A percentile compares a stretch with the other conserved stretches of the same genome.
phyloP scores from a whole-genome alignment of 2,329 filamentous ascomycete species.

The Sordariomycetes sp. region DNA sequence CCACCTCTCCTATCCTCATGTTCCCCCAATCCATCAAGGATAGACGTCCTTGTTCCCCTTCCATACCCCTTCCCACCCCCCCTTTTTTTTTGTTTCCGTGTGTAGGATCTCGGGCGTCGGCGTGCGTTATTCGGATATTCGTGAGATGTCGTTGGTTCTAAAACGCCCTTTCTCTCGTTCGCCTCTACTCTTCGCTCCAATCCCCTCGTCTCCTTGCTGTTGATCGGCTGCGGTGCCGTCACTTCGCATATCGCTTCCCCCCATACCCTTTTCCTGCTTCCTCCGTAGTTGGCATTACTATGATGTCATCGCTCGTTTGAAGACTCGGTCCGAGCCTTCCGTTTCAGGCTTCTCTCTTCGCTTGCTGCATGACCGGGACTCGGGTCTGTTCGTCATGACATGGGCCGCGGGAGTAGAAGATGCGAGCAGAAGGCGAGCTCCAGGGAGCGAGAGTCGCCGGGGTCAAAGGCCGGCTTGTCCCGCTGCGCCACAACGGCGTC shows the following conservation, averaged over 20 bases:
- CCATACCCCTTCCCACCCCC: not conserved
- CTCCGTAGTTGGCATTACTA: no score
- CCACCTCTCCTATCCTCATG: not conserved
- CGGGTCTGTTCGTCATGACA: not conserved
- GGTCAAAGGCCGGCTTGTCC: conserved; percentile 36
- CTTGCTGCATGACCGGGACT: no score
- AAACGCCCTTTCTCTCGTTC: not conserved
- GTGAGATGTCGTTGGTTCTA: not conserved
- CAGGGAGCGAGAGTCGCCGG: conserved; percentile 32
- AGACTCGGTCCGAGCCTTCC: no score
- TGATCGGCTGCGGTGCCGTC: not conserved
- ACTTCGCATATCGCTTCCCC: not conserved
- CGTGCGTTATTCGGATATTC: not conserved
- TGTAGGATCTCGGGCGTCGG: not conserved
- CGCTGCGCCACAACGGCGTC: conserved; percentile 27
- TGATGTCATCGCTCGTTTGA: no score
- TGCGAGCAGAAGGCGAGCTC: conserved; percentile 36
- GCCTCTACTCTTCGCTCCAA: not conserved
- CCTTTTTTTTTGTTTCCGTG: not conserved
- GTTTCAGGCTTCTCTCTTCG: no score
- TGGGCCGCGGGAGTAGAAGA: conserved; percentile 22
- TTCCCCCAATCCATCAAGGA: not conserved
- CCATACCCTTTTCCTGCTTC: not conserved
- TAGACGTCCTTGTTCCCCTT: not conserved
- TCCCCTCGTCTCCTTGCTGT: not conserved